Evolutionary conservation across 768 basidiomycete species (phyloP).

Genomic region (Boletus tomentosulus): DNA sequence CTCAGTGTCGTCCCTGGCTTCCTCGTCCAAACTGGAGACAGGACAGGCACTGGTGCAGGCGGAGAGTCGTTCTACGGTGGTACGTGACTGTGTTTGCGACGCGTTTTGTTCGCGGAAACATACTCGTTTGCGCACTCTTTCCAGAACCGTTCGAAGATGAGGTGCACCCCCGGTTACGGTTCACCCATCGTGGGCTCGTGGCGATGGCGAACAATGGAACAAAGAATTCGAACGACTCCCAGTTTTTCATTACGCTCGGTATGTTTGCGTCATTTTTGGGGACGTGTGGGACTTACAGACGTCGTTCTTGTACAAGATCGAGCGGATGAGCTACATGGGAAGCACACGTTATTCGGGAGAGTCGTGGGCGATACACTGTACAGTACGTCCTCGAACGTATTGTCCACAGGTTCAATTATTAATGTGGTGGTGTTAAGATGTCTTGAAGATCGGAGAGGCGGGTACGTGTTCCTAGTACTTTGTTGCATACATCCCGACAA

Average conservation of each 20-base stretch:
- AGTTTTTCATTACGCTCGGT: conserved; percentile 95
- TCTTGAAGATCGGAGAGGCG: conserved; percentile 85
- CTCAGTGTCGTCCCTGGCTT: conserved; percentile 82
- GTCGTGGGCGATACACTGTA: conserved; percentile 84
- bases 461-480: conserved; percentile 43
- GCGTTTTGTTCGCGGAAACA: background rate
- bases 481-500: background rate
- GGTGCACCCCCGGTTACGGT: conserved; percentile 87
- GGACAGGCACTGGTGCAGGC: conserved; percentile 83
- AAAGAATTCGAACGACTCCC: conserved; percentile 88
- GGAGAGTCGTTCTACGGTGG: conserved; percentile 97
- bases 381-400: conserved; percentile 49
- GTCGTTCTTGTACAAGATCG: conserved; percentile 48
- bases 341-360: conserved; percentile 93
- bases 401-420: background rate
- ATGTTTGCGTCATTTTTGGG: background rate
- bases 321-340: conserved; percentile 89
- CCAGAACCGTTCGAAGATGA: conserved; percentile 92
- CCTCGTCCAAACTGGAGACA: conserved; percentile 93
- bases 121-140: background rate
- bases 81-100: conserved; percentile 19
- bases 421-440: conserved; percentile 48
- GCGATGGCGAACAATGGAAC: conserved; percentile 91
- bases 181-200: conserved; percentile 84
- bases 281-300: background rate